These are phyloP conservation scores for Puccinia novopanici DNA, from an alignment of 1,284 basidiomycete genomes.

Conservation along the genomic window DNA sequence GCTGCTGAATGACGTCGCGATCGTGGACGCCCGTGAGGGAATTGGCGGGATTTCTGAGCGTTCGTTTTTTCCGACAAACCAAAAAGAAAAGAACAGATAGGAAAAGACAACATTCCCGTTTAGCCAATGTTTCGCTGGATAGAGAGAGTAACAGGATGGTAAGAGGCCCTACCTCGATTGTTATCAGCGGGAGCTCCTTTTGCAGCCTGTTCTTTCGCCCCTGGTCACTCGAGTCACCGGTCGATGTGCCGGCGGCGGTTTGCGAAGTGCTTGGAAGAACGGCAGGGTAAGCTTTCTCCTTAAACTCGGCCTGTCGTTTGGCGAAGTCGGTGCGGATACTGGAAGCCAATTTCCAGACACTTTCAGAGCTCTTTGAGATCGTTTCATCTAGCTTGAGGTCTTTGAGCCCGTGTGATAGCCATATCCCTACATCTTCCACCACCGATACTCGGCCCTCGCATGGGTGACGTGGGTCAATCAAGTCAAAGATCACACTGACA, in stretches of 20 bases:
- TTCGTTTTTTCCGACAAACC: background rate
- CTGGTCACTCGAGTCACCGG: background rate
- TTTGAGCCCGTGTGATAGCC: constrained; percentile 48
- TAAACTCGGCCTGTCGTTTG: constrained; percentile 45
- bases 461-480: constrained; percentile 50
- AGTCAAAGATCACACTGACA: constrained; percentile 46
- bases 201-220: background rate
- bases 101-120: no score
- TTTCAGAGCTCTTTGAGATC: constrained; percentile 46
- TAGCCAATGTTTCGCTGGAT: background rate
- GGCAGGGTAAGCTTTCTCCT: background rate
- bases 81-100: background rate
- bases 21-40: constrained; percentile 37
- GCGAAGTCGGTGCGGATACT: constrained; percentile 42
- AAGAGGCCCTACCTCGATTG: background rate
- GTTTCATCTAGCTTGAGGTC: constrained; percentile 49
- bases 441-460: constrained; percentile 50
- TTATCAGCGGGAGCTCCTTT: background rate
- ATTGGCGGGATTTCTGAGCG: background rate
- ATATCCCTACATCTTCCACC: constrained; percentile 49
- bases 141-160: background rate
- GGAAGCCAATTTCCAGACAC: constrained; percentile 43
- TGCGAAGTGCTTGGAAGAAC: background rate
- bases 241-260: background rate
- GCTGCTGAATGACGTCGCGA: constrained; percentile 41